Conservation (phyloP, 441 rosid species). For the Corymbia citriodora region DNA sequence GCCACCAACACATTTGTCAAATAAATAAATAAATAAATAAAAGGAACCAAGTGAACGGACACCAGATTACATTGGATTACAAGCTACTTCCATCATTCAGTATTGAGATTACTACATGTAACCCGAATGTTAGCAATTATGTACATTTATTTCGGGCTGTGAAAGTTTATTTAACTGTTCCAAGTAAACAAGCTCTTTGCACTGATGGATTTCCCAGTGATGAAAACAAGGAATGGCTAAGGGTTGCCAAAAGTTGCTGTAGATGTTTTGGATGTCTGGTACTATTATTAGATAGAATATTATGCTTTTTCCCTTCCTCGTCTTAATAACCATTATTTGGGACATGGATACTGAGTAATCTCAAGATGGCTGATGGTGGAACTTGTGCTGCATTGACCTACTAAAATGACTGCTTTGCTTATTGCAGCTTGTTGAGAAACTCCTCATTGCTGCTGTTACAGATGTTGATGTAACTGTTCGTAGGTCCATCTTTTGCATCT, state of each 20-base stretch:
- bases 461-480: conserved; percentile 24
- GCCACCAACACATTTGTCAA: not conserved
- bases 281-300: not conserved
- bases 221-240: not conserved
- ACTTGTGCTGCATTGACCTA: not conserved
- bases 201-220: not conserved
- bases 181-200: not conserved
- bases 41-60: not conserved
- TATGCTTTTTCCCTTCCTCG: not conserved
- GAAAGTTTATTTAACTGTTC: not conserved
- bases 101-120: not conserved
- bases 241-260: not conserved
- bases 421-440: conserved; percentile 97
- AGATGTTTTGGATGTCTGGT: not conserved
- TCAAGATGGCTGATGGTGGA: not conserved
- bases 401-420: conserved; percentile 4
- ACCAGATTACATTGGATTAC: not conserved
- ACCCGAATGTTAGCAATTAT: not conserved
- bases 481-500: not conserved
- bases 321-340: not conserved
- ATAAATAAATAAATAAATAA: too few relatives aligned
- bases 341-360: not conserved
- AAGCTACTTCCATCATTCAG: not conserved
- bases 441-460: conserved; percentile 91
- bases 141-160: not conserved